phyloP scores from a whole-genome alignment of 23 red algal genomes.

The Gracilaria gracilis region DNA sequence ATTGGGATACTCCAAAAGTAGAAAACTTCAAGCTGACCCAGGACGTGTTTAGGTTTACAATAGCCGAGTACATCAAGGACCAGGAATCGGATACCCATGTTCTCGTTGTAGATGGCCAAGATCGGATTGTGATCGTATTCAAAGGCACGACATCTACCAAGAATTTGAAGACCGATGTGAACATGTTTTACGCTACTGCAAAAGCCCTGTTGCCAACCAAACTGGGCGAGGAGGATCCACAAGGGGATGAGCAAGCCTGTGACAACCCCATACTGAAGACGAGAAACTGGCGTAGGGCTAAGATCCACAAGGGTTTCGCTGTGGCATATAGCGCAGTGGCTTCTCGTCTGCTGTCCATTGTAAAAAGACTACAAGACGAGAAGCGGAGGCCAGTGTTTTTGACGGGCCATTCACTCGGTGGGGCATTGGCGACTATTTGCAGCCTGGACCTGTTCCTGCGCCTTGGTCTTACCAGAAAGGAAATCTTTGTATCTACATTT shows the following conservation, averaged over 20 bases:
- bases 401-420: conserved; percentile 95
- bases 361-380: conserved; percentile 67
- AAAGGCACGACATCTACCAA: conserved; percentile 84
- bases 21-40: conserved; percentile 79
- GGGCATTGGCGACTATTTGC: conserved; percentile 85
- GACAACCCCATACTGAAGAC: conserved; percentile 53
- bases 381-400: conserved; percentile 83
- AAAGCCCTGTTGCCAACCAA: conserved; percentile 73
- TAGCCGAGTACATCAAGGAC: conserved; percentile 76
- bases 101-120: conserved; percentile 76
- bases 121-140: conserved; percentile 90
- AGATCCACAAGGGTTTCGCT: conserved; percentile 88
- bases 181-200: conserved; percentile 72
- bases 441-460: conserved; percentile 72
- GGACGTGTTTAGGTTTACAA: conserved; percentile 72
- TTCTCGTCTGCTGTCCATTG: conserved; percentile 37
- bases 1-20: conserved; percentile 83
- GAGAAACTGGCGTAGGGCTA: conserved; percentile 52
- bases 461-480: conserved; percentile 60
- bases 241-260: conserved; percentile 43
- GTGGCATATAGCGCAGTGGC: conserved; percentile 64
- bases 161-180: conserved; percentile 89
- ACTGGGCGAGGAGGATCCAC: conserved; percentile 56
- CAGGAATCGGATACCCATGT: conserved; percentile 85
- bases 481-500: conserved; percentile 91